Base-by-base conservation (phyloP, 208 protist genomes). In the Trypanosoma brucei region DNA sequence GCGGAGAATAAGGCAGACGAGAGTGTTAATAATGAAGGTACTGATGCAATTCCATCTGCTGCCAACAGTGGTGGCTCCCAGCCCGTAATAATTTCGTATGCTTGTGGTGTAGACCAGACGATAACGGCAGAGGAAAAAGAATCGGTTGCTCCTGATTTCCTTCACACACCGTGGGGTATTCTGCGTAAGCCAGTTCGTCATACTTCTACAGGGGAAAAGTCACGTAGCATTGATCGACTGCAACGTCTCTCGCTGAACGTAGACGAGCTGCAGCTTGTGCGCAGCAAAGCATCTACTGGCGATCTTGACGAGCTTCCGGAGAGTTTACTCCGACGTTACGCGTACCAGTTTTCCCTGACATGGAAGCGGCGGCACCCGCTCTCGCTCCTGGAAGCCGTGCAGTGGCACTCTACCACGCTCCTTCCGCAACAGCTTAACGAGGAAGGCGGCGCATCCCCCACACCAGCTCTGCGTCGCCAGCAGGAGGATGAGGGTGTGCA, bases 121-220 rank as follows among this genome's bases (percentile, higher is more conserved):
- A 62, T 89, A 49, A 71, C 54, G 3, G 54, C 8, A 2, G 48
- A 49, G n/a, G 82, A 92, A 69, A 71, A 72, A 53, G 72, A 81
- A 13, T 67, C 73, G 3, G 37, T 79, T 9, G 54, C 62, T 13
- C 79, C 84, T 3, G 86, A 93, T 30, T 79, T 93, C 14, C 70
- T 96, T 44, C 53, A 84, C 56, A 86, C 91, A 5, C 91, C 91
- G 14, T 96, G 91, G 88, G 91, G 91, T 31, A 80, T 91, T 65
- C 49, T 96, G 48, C 83, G 86, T 3, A 86, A 86, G 63, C 91
- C 91, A 5, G 68, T 76, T 59, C 76, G 65, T n/a, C 55, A 45
- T 22, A 49, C 52, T 30, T 51, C 66, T 34, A 57, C 65, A 14
- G 35, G 46, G 11, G 22, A 62, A 31, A 51, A 53, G 1, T 13